A percentile compares a stretch with the other conserved stretches of the same genome.
These are phyloP conservation scores for Fennellomyces sp. DNA, from an alignment of 371 early-diverging fungal species.

Conservation along the genomic window DNA sequence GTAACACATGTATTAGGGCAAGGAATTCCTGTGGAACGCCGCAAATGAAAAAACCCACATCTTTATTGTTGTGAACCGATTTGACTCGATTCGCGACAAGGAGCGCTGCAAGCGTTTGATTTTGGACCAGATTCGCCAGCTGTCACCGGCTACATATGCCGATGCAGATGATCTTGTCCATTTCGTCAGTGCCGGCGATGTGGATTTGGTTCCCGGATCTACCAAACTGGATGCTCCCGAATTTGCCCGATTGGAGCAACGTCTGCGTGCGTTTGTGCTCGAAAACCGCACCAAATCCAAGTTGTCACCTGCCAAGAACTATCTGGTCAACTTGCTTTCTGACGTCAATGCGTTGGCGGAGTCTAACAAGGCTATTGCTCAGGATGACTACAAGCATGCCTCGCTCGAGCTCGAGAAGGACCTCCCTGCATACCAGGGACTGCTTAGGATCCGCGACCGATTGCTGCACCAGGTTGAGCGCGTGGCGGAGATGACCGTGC, in stretches of 20 bases:
- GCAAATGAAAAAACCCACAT: conserved; percentile 97
- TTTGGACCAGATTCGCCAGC: conserved; percentile 90
- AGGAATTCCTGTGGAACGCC: conserved; percentile 93
- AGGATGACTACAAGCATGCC: conserved; percentile 35
- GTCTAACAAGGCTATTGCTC: conserved; percentile 53
- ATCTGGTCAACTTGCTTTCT: conserved; percentile 77
- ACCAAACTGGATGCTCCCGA: conserved; percentile 57
- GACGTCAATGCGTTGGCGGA: conserved; percentile 67
- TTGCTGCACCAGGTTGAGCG: conserved; percentile 69
- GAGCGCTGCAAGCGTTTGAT: conserved; percentile 91
- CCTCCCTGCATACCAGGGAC: conserved; percentile 58
- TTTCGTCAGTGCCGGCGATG: conserved; percentile 88
- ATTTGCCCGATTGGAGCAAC: conserved; percentile 82
- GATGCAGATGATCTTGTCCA: conserved; percentile 94
- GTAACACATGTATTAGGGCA: conserved; percentile 60
- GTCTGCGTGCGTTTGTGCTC: conserved; percentile 89
- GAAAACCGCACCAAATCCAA: conserved; percentile 95
- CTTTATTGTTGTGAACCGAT: conserved; percentile 97
- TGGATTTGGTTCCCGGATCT: conserved; percentile 46
- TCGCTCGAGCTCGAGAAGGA: conserved; percentile 53
- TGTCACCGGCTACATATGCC: conserved; percentile 92
- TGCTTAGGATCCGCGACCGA: conserved; percentile 55
- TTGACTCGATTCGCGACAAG: conserved; percentile 93
- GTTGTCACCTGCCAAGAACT: conserved; percentile 92
- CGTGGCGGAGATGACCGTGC: conserved; percentile 67